Evolutionary conservation across 2,329 filamentous ascomycete species (phyloP).

Genomic region (Beauveria pseudobassiana): DNA sequence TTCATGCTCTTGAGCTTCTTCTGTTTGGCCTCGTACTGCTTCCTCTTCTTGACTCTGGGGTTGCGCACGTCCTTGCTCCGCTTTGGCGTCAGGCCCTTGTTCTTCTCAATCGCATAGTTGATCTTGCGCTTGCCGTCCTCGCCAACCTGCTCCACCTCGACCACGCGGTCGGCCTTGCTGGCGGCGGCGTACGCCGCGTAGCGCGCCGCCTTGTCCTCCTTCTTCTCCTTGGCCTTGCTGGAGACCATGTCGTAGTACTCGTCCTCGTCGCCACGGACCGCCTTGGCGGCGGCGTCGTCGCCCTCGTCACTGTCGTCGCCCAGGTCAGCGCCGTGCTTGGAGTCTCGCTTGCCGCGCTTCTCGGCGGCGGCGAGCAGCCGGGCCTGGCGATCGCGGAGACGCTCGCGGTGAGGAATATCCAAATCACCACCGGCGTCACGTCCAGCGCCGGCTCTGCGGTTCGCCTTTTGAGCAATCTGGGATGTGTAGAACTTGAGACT

Average conservation of each 20-base stretch:
- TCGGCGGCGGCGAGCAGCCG: constrained; percentile 86
- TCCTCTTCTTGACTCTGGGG: constrained; percentile 94
- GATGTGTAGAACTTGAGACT: constrained; percentile 95
- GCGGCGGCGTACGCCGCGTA: constrained; percentile 52
- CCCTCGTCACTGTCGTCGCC: constrained; percentile 62
- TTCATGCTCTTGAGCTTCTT: constrained; percentile 91
- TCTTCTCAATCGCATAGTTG: constrained; percentile 91
- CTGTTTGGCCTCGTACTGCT: constrained; percentile 92
- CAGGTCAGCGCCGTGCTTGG: constrained; percentile 57
- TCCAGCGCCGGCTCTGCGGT: constrained; percentile 68
- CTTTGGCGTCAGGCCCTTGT: constrained; percentile 86
- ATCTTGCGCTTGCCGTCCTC: constrained; percentile 87
- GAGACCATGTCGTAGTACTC: constrained; percentile 91
- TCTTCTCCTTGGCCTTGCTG: constrained; percentile 60
- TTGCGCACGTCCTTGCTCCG: constrained; percentile 93
- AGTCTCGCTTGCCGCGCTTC: constrained; percentile 63
- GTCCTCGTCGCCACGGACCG: constrained; percentile 52
- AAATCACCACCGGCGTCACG: constrained; percentile 70
- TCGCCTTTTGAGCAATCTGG: constrained; percentile 91
- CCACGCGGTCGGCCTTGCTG: constrained; percentile 54
- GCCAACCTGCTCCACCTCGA: constrained; percentile 62
- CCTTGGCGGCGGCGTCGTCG: constrained; percentile 47
- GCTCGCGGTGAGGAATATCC: constrained; percentile 83
- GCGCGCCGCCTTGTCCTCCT: constrained; percentile 59
- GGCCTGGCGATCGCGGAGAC: constrained; percentile 75